phyloP scores from a whole-genome alignment of 2,329 filamentous ascomycete genomes.

The Talaromyces marneffei region DNA sequence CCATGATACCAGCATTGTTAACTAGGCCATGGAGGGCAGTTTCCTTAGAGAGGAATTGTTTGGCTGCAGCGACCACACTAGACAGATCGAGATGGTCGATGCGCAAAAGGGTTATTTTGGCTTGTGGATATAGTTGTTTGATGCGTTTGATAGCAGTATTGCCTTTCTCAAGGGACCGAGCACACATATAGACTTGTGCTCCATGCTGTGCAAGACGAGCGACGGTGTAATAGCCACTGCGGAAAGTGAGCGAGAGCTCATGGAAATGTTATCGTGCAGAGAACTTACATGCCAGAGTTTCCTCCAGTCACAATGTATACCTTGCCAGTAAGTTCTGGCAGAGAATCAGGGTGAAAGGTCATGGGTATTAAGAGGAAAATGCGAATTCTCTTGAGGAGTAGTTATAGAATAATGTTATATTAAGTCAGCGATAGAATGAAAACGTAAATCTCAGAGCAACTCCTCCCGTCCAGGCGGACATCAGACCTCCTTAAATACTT shows the following conservation, averaged over 20 bases:
- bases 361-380: slow-evolving; percentile 19
- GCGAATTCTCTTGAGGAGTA: neutral
- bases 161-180: slow-evolving; percentile 32
- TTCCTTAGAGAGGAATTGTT: slow-evolving; percentile 14
- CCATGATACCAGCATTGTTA: slow-evolving; percentile 18
- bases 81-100: slow-evolving; percentile 39
- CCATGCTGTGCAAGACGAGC: slow-evolving; percentile 33
- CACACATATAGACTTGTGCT: slow-evolving; percentile 37
- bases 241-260: neutral
- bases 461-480: neutral
- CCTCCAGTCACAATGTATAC: slow-evolving; percentile 44
- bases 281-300: slow-evolving; percentile 42
- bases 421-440: neutral
- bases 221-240: slow-evolving; percentile 32
- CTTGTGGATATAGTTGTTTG: slow-evolving; percentile 28
- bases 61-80: slow-evolving; percentile 13
- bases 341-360: slow-evolving; percentile 37
- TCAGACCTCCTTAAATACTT: neutral
- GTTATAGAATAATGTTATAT: neutral
- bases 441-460: neutral
- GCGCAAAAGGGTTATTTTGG: slow-evolving; percentile 42
- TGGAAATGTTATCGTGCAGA: neutral
- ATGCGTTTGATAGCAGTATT: slow-evolving; percentile 21
- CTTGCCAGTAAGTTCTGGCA: slow-evolving; percentile 41
- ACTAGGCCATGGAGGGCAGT: slow-evolving; percentile 16